A percentile compares a stretch with the other conserved stretches of the same genome.
Evolutionary conservation across 352 stramenopile species (phyloP).

Genomic region (Pythium sukuiense): DNA sequence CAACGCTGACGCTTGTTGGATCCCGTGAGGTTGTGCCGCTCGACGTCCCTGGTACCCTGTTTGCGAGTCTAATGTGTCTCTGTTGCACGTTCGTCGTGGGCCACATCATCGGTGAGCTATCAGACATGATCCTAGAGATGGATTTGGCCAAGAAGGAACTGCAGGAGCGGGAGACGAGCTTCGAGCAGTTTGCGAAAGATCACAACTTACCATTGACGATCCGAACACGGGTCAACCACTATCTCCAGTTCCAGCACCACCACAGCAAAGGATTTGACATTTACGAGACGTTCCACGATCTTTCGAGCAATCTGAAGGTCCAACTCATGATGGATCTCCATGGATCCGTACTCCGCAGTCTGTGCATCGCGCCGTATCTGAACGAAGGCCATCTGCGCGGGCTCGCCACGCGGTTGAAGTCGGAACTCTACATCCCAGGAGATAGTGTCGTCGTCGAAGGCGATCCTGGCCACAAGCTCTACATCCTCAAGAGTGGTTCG

Average conservation of each 20-base stretch:
- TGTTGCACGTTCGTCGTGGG: constrained; percentile 79
- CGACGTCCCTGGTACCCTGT: constrained; percentile 59
- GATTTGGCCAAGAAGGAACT: constrained; percentile 75
- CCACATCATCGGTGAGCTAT: constrained; percentile 76
- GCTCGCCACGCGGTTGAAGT: constrained; percentile 57
- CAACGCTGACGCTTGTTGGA: constrained; percentile 68
- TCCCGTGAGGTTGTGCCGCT: constrained; percentile 70
- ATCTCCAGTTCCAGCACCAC: constrained; percentile 68
- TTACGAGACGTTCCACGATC: constrained; percentile 69
- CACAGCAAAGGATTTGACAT: constrained; percentile 73
- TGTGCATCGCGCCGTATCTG: constrained; percentile 60
- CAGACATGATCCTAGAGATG: constrained; percentile 74
- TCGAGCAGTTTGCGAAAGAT: constrained; percentile 70
- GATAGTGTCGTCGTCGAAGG: constrained; percentile 73
- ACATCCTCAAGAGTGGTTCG: constrained; percentile 64
- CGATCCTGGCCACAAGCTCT: constrained; percentile 65
- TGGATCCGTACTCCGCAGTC: constrained; percentile 43
- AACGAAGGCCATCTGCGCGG: constrained; percentile 53
- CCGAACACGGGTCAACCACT: constrained; percentile 59
- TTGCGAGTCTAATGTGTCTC: constrained; percentile 61
- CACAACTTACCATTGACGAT: constrained; percentile 58
- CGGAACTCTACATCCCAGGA: constrained; percentile 71
- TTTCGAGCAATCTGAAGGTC: constrained; percentile 64
- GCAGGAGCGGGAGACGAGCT: constrained; percentile 60
- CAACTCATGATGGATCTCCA: constrained; percentile 79